Percentiles rank a stretch among this genome's conserved stretches.
phyloP scores from a whole-genome alignment of 2,329 filamentous ascomycete species.

The Colletotrichum lindemuthianum region DNA sequence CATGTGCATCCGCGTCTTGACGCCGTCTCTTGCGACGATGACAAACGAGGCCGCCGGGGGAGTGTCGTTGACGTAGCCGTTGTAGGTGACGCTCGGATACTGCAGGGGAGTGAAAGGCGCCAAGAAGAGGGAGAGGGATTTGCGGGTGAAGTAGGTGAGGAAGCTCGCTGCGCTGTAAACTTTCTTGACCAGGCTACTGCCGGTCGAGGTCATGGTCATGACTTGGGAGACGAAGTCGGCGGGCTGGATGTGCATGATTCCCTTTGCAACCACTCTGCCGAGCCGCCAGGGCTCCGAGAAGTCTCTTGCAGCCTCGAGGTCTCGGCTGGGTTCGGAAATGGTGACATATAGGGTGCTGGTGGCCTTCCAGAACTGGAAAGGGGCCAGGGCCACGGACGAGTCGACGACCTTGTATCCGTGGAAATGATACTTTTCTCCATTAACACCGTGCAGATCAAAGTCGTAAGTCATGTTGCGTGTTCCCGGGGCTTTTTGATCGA shows the following conservation, averaged over 20 bases:
- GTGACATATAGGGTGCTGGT: conserved; percentile 72
- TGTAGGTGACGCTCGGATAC: conserved; percentile 59
- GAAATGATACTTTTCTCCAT: conserved; percentile 65
- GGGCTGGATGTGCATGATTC: conserved; percentile 66
- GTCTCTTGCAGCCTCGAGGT: conserved; percentile 42
- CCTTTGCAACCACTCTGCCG: conserved; percentile 62
- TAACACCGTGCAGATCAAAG: conserved; percentile 66
- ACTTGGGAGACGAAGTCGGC: conserved; percentile 66
- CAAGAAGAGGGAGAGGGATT: conserved; percentile 63
- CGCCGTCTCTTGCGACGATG: conserved; percentile 63
- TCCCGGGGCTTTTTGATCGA: conserved; percentile 63
- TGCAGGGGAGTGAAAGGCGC: conserved; percentile 65
- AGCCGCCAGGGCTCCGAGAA: conserved; percentile 52
- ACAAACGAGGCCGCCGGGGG: conserved; percentile 52
- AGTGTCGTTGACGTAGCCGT: conserved; percentile 64
- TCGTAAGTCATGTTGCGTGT: conserved; percentile 70
- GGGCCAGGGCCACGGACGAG: conserved; percentile 66
- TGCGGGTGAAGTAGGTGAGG: conserved; percentile 64
- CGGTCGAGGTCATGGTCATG: conserved; percentile 62
- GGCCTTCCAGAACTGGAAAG: conserved; percentile 67
- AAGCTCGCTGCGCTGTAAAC: conserved; percentile 59
- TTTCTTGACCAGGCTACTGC: conserved; percentile 56
- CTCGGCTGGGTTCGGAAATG: conserved; percentile 54
- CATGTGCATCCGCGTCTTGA: conserved; percentile 63
- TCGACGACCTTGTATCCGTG: conserved; percentile 72